These are phyloP conservation scores for Teratosphaeriaceae sp. DNA, from an alignment of 2,329 filamentous ascomycete species.

Conservation along the genomic window DNA sequence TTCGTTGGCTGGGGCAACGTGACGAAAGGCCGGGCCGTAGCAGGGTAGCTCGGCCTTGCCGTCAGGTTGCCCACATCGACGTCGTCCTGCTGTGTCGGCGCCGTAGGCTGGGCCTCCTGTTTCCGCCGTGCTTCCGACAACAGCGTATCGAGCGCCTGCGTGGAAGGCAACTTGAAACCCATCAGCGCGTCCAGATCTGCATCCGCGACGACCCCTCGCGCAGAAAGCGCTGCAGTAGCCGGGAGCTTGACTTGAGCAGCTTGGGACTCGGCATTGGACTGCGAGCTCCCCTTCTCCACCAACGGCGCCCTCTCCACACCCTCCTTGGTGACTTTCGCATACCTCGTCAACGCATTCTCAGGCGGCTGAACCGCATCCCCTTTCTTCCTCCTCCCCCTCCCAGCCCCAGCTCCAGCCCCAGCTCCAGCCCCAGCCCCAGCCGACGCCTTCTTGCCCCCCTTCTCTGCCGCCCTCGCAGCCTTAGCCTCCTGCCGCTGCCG, in stretches of 20 bases:
- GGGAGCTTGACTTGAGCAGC: too few relatives aligned
- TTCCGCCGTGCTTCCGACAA: background rate
- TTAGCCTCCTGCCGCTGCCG: conserved; percentile 20
- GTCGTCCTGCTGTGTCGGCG: too few relatives aligned
- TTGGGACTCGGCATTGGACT: background rate
- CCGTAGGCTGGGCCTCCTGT: too few relatives aligned
- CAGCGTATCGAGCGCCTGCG: conserved; percentile 6
- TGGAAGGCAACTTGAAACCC: conserved; percentile 10
- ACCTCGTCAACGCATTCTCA: conserved; percentile 14
- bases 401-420: conserved; percentile 10
- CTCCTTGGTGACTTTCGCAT: conserved; percentile 14
- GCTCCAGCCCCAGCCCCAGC: conserved; percentile 2
- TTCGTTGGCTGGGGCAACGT: too few relatives aligned
- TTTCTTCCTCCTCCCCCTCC: conserved; percentile 1
- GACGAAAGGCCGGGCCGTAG: too few relatives aligned
- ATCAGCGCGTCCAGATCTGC: background rate
- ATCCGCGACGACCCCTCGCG: background rate
- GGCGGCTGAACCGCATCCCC: conserved; percentile 7
- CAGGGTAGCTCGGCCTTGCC: too few relatives aligned
- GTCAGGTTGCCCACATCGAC: too few relatives aligned
- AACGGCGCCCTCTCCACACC: background rate
- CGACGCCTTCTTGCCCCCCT: conserved; percentile 10
- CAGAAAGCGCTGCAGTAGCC: background rate
- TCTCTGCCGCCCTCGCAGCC: conserved; percentile 11
- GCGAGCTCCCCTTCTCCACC: background rate